Conservation (phyloP, 1,139 yeast species). For the Candida sojae region DNA sequence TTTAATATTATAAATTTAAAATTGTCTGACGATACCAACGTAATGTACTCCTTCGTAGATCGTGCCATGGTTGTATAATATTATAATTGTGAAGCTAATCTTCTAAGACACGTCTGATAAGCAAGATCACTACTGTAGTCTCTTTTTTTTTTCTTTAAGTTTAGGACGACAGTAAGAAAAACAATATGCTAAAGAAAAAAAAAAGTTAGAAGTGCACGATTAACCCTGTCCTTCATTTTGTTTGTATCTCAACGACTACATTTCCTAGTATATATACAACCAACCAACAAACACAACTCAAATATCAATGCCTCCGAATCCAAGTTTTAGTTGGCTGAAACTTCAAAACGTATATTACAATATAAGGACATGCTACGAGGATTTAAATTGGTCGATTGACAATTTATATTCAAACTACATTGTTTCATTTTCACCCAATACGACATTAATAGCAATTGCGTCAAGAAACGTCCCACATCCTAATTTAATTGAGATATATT, state of each 20-base stretch:
- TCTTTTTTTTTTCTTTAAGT: too few species aligned
- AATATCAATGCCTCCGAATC: conserved; percentile 32
- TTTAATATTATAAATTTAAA: conserved; percentile 63
- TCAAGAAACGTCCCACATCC: conserved; percentile 34
- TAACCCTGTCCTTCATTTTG: neutral
- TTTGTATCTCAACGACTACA: neutral
- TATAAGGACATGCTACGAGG: conserved; percentile 44
- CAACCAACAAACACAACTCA: neutral
- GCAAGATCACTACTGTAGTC: too few species aligned
- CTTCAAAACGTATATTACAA: conserved; percentile 63
- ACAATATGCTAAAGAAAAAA: neutral
- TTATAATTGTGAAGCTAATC: neutral
- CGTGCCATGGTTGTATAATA: neutral
- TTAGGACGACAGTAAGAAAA: too few species aligned
- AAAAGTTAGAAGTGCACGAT: neutral
- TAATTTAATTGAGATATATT: conserved; percentile 48
- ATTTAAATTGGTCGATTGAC: conserved; percentile 37
- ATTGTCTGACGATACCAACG: conserved; percentile 75
- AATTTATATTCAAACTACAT: conserved; percentile 29
- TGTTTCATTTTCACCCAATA: conserved; percentile 28
- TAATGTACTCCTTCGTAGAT: conserved; percentile 49
- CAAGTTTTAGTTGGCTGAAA: conserved; percentile 62
- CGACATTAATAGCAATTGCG: conserved; percentile 40
- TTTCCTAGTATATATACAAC: too few species aligned
- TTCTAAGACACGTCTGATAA: neutral